Percentiles rank a stretch among this genome's conserved stretches.
phyloP scores from a whole-genome alignment of 2,329 filamentous ascomycete genomes.

The Monosporascus ibericus region DNA sequence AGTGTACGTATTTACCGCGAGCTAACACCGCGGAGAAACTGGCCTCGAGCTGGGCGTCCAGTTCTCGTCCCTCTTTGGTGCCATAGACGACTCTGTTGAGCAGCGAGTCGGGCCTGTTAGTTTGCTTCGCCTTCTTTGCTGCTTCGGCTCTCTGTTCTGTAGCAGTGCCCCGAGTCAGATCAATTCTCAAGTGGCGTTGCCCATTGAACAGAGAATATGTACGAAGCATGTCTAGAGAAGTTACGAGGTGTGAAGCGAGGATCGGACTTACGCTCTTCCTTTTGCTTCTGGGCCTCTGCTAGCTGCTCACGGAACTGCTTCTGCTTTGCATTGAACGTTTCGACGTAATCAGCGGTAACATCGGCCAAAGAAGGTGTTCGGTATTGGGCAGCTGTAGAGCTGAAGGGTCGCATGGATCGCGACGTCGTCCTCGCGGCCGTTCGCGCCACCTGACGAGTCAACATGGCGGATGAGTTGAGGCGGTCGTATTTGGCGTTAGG shows the following conservation, averaged over 20 bases:
- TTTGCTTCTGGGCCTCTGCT: slow-evolving; percentile 69
- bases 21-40: slow-evolving; percentile 94
- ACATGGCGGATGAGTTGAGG: slow-evolving; percentile 36
- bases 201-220: slow-evolving; percentile 25
- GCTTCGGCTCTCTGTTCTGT: slow-evolving; percentile 55
- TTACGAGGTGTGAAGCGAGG: slow-evolving; percentile 18
- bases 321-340: slow-evolving; percentile 76
- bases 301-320: slow-evolving; percentile 80
- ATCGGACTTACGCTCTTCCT: slow-evolving; percentile 71
- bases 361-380: slow-evolving; percentile 77
- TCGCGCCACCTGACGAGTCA: slow-evolving; percentile 46
- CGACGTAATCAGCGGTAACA: slow-evolving; percentile 65
- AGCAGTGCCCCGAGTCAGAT: slow-evolving; percentile 56
- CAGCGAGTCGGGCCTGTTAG: slow-evolving; percentile 62
- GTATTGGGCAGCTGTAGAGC: slow-evolving; percentile 42
- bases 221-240: too few relatives aligned
- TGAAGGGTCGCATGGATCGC: slow-evolving; percentile 51
- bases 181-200: slow-evolving; percentile 36
- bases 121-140: slow-evolving; percentile 47
- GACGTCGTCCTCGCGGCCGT: slow-evolving; percentile 34
- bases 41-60: slow-evolving; percentile 92
- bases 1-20: slow-evolving; percentile 96
- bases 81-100: slow-evolving; percentile 91
- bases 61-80: slow-evolving; percentile 87
- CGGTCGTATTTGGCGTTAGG: slow-evolving; percentile 5